Conservation (phyloP, 139 green algal species). For the Asterochloris erici region DNA sequence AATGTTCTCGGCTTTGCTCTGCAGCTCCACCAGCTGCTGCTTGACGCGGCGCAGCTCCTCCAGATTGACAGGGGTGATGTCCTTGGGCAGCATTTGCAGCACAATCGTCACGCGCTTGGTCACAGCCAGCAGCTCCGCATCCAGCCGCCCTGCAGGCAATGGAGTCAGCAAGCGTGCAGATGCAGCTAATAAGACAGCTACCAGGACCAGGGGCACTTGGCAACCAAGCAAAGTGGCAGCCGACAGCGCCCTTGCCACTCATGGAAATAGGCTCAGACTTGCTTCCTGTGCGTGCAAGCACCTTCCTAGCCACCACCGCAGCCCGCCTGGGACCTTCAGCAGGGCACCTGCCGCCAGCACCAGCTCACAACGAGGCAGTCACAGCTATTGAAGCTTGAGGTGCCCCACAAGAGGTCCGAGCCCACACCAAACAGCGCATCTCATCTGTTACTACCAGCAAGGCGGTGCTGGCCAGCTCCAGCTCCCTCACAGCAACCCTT, state of each 20-base stretch:
- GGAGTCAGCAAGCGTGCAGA: background rate
- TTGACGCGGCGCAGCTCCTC: slow-evolving; percentile 92
- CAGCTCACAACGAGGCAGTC: too few relatives aligned
- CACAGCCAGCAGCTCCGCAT: slow-evolving; percentile 72
- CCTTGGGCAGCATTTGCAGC: slow-evolving; percentile 73
- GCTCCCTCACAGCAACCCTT: too few relatives aligned
- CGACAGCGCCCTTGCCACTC: background rate
- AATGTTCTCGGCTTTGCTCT: slow-evolving; percentile 69
- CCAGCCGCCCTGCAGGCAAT: slow-evolving; percentile 61
- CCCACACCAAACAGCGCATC: too few relatives aligned
- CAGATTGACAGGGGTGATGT: slow-evolving; percentile 90
- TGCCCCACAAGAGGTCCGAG: too few relatives aligned
- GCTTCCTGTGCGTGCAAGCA: background rate
- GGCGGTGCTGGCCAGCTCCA: too few relatives aligned
- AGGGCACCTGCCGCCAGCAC: too few relatives aligned
- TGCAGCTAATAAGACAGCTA: background rate
- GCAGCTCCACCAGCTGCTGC: slow-evolving; percentile 82
- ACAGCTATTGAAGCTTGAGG: too few relatives aligned
- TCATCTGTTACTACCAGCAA: too few relatives aligned
- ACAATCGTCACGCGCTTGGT: slow-evolving; percentile 60
- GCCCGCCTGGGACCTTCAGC: too few relatives aligned
- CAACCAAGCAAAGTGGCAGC: background rate
- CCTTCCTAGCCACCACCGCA: background rate
- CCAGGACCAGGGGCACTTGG: background rate
- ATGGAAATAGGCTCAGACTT: background rate